Evolutionary conservation across 306 rosid species (phyloP).

Genomic region (Begonia peltatifolia): DNA sequence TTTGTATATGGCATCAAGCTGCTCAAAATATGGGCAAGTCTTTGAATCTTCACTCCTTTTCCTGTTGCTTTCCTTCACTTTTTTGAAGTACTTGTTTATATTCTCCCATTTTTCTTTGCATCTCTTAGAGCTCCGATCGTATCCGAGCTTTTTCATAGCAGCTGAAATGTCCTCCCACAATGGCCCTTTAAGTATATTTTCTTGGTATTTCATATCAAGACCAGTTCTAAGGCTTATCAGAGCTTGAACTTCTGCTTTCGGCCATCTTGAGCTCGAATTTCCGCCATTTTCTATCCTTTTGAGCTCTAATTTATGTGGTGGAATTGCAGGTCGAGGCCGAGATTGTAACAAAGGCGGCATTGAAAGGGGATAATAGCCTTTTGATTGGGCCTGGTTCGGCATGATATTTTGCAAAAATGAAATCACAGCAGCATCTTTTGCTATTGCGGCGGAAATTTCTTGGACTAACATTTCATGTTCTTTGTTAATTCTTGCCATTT

Average conservation of each 20-base stretch:
- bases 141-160: conserved; percentile 53
- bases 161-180: conserved; percentile 85
- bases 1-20: conserved; percentile 52
- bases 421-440: conserved; percentile 68
- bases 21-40: conserved; percentile 79
- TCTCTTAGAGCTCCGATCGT: conserved; percentile 59
- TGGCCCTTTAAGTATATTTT: conserved; percentile 74
- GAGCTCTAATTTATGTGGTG: neutral
- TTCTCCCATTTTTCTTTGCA: conserved; percentile 99
- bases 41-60: conserved; percentile 77
- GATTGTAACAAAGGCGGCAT: neutral
- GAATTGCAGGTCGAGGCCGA: neutral
- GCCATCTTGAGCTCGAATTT: conserved; percentile 51
- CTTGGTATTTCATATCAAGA: conserved; percentile 64
- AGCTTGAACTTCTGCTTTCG: conserved; percentile 60
- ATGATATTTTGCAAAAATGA: conserved; percentile 66
- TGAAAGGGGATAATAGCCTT: conserved; percentile 2
- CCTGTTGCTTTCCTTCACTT: conserved; percentile 83
- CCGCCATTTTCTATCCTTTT: conserved; percentile 10
- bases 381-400: conserved; percentile 14
- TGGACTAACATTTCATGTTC: conserved; percentile 67
- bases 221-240: conserved; percentile 46
- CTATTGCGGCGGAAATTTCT: conserved; percentile 51
- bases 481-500: conserved; percentile 40
- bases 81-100: conserved; percentile 96